phyloP scores from a whole-genome alignment of 257 asterid genomes.

The Solanum sitiens region DNA sequence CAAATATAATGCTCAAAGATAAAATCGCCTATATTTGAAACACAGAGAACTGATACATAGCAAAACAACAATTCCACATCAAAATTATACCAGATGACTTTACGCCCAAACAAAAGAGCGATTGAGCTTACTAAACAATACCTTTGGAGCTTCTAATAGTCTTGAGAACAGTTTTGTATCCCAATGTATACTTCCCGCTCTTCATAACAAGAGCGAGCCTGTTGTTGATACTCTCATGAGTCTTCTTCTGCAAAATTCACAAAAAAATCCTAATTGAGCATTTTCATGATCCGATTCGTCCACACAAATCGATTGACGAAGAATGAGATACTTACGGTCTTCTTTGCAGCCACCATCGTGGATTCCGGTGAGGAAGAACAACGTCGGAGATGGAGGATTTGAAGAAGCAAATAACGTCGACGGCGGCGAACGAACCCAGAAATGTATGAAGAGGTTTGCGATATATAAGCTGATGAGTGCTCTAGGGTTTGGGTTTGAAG shows the following conservation, averaged over 20 bases:
- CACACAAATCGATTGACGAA: neutral
- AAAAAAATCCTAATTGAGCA: neutral
- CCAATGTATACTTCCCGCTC: constrained; percentile 58
- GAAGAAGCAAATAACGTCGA: neutral
- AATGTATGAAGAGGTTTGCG: neutral
- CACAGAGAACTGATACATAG: neutral
- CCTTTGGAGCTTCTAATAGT: constrained; percentile 46
- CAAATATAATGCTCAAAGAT: neutral
- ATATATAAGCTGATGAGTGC: neutral
- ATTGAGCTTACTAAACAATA: neutral
- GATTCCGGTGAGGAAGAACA: neutral
- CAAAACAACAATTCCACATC: neutral
- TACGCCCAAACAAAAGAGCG: neutral
- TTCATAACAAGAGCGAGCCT: constrained; percentile 76
- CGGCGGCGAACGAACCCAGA: neutral
- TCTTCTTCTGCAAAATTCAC: constrained; percentile 48
- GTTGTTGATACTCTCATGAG: constrained; percentile 72
- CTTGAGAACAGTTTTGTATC: constrained; percentile 49
- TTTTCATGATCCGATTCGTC: neutral
- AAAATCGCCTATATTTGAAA: neutral
- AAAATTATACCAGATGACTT: neutral
- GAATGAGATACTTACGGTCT: constrained; percentile 1
- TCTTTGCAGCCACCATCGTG: constrained; percentile 44
- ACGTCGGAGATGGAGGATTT: neutral
- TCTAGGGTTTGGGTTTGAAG: neutral